Evolutionary conservation across 2,329 filamentous ascomycete species (phyloP).

Genomic region (Pestalotiopsis sp.): DNA sequence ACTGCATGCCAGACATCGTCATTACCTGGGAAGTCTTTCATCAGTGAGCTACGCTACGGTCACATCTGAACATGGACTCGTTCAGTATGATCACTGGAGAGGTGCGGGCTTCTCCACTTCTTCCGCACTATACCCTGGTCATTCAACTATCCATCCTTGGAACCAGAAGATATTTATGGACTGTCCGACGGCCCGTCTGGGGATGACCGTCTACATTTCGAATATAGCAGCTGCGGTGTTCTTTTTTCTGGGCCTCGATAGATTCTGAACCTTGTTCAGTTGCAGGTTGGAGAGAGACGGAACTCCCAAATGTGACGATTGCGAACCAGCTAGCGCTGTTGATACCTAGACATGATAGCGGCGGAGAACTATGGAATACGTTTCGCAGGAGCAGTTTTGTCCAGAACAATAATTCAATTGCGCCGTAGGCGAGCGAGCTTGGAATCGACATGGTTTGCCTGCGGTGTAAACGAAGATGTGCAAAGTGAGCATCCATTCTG

Average conservation of each 20-base stretch:
- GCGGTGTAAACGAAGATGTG: not conserved
- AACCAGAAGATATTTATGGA: not conserved
- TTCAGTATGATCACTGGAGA: not conserved
- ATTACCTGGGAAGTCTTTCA: not conserved
- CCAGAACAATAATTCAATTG: not conserved
- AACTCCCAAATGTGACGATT: not conserved
- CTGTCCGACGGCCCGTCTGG: not conserved
- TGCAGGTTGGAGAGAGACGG: not conserved
- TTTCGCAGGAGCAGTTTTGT: not conserved
- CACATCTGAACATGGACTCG: not conserved
- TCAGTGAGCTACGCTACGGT: not conserved
- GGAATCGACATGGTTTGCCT: not conserved
- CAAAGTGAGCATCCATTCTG: not conserved
- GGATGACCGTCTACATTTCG: not conserved
- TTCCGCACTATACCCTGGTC: not conserved
- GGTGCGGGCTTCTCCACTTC: not conserved
- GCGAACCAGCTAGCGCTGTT: not conserved
- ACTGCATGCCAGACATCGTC: not conserved
- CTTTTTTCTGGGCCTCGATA: not conserved
- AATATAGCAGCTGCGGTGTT: not conserved
- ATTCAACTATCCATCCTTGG: not conserved
- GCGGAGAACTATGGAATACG: not conserved
- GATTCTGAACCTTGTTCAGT: not conserved
- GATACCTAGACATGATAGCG: not conserved
- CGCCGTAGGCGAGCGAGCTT: not conserved